Conservation (phyloP, 257 asterid genomes). For the Ilex aquifolium region DNA sequence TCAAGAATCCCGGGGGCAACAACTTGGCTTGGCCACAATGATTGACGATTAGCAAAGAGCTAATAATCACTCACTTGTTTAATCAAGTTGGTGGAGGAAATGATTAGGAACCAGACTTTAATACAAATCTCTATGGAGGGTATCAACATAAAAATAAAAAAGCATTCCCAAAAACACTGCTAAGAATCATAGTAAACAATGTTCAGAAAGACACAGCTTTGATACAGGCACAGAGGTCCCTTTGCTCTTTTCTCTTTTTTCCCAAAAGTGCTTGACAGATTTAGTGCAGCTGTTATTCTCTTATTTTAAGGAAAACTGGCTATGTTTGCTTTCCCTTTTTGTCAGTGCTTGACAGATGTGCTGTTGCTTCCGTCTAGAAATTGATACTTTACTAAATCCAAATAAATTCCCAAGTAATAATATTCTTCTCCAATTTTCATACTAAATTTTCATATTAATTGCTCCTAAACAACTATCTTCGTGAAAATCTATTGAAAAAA, state of each 20-base stretch:
- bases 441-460: too few species aligned
- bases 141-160: conserved; percentile 4
- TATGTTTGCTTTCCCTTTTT: conserved; percentile 1
- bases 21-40: too few species aligned
- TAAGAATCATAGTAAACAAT: conserved; percentile 9
- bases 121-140: not conserved
- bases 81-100: conserved; percentile 15
- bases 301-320: not conserved
- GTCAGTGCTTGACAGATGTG: not conserved
- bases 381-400: not conserved
- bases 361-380: not conserved
- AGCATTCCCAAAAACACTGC: conserved; percentile 1
- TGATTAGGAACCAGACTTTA: conserved; percentile 12
- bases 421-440: too few species aligned
- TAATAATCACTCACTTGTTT: conserved; percentile 15
- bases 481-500: too few species aligned
- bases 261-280: conserved; percentile 3
- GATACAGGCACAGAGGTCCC: not conserved
- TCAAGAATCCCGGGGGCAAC: too few species aligned
- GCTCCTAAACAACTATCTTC: too few species aligned
- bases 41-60: not conserved
- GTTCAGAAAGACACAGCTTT: not conserved
- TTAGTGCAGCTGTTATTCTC: conserved; percentile 5
- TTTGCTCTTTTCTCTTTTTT: not conserved
- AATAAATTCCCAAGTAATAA: not conserved